A percentile compares a stretch with the other conserved stretches of the same genome.
These are phyloP conservation scores for Telopea speciosissima DNA, from an alignment of 177 flowering plant genomes.

Conservation along the genomic window DNA sequence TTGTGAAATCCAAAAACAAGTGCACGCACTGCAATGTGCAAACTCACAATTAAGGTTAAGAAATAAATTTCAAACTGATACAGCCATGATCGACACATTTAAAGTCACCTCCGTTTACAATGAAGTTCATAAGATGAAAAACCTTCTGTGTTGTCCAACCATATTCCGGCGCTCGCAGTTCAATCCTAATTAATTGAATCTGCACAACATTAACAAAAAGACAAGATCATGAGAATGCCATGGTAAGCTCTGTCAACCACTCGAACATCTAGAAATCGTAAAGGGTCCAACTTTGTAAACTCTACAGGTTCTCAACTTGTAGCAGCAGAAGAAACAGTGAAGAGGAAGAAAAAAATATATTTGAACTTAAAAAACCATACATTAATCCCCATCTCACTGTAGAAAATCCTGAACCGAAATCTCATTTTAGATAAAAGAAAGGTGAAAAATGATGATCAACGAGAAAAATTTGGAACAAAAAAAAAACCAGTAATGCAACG, in stretches of 20 bases:
- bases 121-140: slow-evolving; percentile 96
- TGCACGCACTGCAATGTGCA: slow-evolving; percentile 65
- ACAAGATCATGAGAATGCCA: neutral
- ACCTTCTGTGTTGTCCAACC: slow-evolving; percentile 99
- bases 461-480: no score
- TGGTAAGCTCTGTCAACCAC: neutral
- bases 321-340: neutral
- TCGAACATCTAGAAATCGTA: neutral
- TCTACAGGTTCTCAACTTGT: neutral
- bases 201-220: slow-evolving; percentile 23
- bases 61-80: neutral
- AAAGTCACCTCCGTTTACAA: slow-evolving; percentile 87
- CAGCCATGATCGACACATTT: neutral
- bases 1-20: slow-evolving; percentile 83
- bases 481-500: no score
- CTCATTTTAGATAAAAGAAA: no score
- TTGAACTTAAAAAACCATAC: neutral
- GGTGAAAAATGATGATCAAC: no score
- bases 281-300: neutral
- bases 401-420: neutral
- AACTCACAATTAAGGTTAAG: neutral
- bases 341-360: no score
- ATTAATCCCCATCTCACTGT: neutral
- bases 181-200: slow-evolving; percentile 88
- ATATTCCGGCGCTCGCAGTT: slow-evolving; percentile 90